Evolutionary conservation across 345 rosid species (phyloP), one percentile per base, ranked within the genome.

Genomic region (Moricandia moricandioides): DNA sequence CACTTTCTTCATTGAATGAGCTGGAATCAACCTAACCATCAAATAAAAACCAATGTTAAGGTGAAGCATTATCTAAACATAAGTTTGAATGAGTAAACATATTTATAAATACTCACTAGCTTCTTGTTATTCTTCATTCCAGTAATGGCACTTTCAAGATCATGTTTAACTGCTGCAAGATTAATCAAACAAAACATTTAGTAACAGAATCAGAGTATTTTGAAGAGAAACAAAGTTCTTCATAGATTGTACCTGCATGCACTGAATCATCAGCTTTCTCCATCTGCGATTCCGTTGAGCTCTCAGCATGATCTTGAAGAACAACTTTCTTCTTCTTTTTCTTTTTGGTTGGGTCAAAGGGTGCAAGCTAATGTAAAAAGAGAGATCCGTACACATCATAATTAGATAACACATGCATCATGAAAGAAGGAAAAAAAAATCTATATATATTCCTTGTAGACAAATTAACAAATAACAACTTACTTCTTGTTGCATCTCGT

Each of bases 81-180:
- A 45, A 45, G 6, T 6, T 45, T 45, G 16, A 45, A 39, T 45
- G 24, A 21, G 24, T 21, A 60, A 37, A 14, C 13, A 45, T 45
- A 7, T 52, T 57, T 17, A 45, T 45, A 71, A 55, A 43, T 45
- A 85, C 96, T 88, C 73, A 92, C 99, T 0, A 83, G 92, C 74
- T 92, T 94, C 91, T 92, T 92, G 79, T 92, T 95, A 88, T 94
- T 90, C 85, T 94, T 94, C 79, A 91, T 94, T 58, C 97, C 94
- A 83, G 84, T 67, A 91, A 91, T 79, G 85, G 24, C 56, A 69
- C 84, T 86, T 73, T 90, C 97, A 70, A 84, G 78, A 16, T 92
- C 96, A 71, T 95, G 97, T 29, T 86, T 80, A 39, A 79, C 98
- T 95, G 85, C 65, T 82, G 63, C n/a, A 30, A 58, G 49, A 80